Base-by-base conservation (phyloP, 1,284 basidiomycete species). In the Austroboletus novae-zelandiae region DNA sequence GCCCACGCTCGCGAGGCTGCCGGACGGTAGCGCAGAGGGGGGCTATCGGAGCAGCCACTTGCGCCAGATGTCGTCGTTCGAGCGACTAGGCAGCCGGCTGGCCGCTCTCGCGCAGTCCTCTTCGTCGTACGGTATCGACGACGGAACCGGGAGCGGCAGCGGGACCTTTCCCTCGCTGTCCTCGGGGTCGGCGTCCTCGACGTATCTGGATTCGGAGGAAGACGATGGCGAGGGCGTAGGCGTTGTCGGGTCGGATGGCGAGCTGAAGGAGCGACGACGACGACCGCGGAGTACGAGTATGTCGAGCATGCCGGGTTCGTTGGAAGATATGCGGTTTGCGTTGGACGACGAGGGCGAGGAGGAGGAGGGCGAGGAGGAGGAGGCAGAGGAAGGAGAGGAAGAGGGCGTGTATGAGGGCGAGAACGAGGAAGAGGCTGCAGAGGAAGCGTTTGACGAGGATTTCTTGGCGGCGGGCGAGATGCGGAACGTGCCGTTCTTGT, bases 251-350 rank as follows among this genome's bases (percentile, higher is more conserved):
- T 75, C 74, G 43, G 59, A 61, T 8, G 75, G 73, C 25, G 68
- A 70, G 49, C 58, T 67, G 55, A 64, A 71, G 48, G 70, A 70
- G 53, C 60, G 63, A 45, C 65, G 72, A 45, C 65, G 72, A 51
- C 63, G 79, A 50, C 58, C 65, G 43, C 71, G 84, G 57, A 74
- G 79, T 49, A 75, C 78, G 61, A 86, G 85, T 57, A 77, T 85
- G 68, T 79, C 81, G 32, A 91, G 87, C 59, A 93, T 94, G 88
- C 91, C 91, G 13, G 91, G 91, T 25, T 80, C 88, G 50, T 61
- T 92, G 52, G 81, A 72, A 30, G 73, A 82, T 44, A 69, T 77
- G 64, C 75, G 78, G 49, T 81, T 80, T 56, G 80, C 72, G n/a
- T 66, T 77, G 50, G 75, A 80, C 34, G 76, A 77, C 13, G 73